Evolutionary conservation across 2,329 filamentous ascomycete genomes (phyloP), one percentile per base, ranked within the genome.

Genomic region (Moelleriella libera): DNA sequence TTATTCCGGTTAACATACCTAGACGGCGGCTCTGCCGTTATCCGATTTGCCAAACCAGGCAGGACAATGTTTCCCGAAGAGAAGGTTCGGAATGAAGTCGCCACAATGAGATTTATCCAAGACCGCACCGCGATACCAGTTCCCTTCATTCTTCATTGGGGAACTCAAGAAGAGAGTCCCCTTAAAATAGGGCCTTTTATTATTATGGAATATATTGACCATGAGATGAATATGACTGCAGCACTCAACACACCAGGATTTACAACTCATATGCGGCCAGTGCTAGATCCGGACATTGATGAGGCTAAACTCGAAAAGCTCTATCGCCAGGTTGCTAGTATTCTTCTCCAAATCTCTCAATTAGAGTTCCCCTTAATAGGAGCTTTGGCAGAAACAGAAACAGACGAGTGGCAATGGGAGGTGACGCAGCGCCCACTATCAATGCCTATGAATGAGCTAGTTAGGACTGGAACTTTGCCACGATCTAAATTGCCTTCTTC

Each of bases 371-470:
- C 42, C 4, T 21, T 4, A 5, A 45, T 48, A 41, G 46, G 46
- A 41, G 37, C 43, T 28, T 41, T 48, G 3, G 42, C 39, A 34
- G 42, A 48, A 30, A 34, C 39, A 32, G 42, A 48, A 30, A 29
- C 28, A 28, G 10, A 42, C 5, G 43, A 48, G 9, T 48, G 12
- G n/a, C 46, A 53, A 57, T 21, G 54, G 56, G 21, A 50, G 42
- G 30, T 60, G 57, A 54, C 53, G 52, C 42, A 59, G 63, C 10
- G 52, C 48, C 21, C 46, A 3, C 43, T 48, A 21, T 34, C 37
- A 30, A 43, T 48, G 21, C 43, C 44, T 30, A 48, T 45, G 47
- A 48, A 48, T 34, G 43, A 48, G 37, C 47, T 48, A 4, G 43
- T 45, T 28, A 28, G 47, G 30, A 29, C 41, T 2, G 47, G 47